phyloP scores from a whole-genome alignment of 805 yeast species.

The Saccharomycopsis babjevae region DNA sequence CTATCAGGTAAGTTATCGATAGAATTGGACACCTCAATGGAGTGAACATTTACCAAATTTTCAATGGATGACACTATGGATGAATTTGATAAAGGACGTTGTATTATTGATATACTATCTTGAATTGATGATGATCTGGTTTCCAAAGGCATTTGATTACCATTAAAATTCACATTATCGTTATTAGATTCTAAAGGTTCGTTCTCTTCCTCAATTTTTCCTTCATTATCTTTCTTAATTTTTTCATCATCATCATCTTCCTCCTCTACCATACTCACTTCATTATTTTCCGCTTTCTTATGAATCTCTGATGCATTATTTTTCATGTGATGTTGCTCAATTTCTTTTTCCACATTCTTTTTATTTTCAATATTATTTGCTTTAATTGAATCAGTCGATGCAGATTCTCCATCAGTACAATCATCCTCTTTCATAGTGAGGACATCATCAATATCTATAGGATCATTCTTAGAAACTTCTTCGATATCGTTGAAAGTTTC shows the following conservation, averaged over 20 bases:
- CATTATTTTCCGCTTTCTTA: not conserved
- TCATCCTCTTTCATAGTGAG: not conserved
- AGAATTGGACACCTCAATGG: not conserved
- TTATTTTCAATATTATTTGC: not conserved
- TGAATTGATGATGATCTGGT: not conserved
- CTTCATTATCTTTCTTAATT: not conserved
- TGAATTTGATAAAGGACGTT: not conserved
- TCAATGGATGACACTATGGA: not conserved
- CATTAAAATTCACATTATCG: not conserved
- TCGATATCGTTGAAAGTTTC: not conserved
- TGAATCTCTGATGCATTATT: not conserved
- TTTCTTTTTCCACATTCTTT: not conserved
- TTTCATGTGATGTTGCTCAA: not conserved
- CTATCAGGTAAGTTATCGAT: not conserved
- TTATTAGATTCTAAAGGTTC: not conserved
- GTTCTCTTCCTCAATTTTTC: not conserved
- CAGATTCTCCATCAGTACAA: not conserved
- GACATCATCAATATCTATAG: not conserved
- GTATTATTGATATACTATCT: not conserved
- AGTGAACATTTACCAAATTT: not conserved
- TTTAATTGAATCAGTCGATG: not conserved
- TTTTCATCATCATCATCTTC: not conserved
- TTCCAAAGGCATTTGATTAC: not conserved
- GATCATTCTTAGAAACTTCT: not conserved
- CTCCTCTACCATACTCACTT: not conserved